Conservation (phyloP, 2,329 filamentous ascomycete species). For the Cercospora brassicicola region DNA sequence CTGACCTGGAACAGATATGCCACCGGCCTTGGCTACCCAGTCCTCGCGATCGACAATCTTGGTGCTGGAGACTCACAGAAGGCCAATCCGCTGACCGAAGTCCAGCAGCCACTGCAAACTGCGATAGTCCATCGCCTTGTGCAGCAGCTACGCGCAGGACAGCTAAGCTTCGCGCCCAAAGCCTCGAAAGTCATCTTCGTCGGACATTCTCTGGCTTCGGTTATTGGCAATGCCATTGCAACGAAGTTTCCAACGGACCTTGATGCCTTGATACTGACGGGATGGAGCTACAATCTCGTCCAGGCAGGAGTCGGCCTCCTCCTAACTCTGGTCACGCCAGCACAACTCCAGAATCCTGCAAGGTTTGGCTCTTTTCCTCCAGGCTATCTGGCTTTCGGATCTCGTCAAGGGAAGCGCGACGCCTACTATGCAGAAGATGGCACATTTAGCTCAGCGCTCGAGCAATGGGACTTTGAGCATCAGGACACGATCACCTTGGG, state of each 20-base stretch:
- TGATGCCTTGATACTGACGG: constrained; percentile 25
- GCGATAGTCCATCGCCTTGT: constrained; percentile 22
- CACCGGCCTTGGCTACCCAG: constrained; percentile 23
- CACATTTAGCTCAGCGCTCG: constrained; percentile 20
- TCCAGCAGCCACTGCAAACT: constrained; percentile 24
- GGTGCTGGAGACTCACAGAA: constrained; percentile 23
- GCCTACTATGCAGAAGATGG: constrained; percentile 23
- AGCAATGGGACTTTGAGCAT: constrained; percentile 24
- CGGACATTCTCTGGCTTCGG: constrained; percentile 22
- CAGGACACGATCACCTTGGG: constrained; percentile 26
- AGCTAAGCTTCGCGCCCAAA: constrained; percentile 16
- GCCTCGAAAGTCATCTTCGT: constrained; percentile 23
- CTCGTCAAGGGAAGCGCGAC: constrained; percentile 20
- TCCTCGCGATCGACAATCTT: constrained; percentile 26
- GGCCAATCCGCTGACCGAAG: constrained; percentile 22
- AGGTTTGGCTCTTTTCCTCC: constrained; percentile 20
- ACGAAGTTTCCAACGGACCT: constrained; percentile 25
- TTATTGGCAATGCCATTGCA: constrained; percentile 25
- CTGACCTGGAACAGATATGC: constrained; percentile 7
- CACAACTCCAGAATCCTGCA: constrained; percentile 22
- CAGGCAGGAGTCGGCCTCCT: constrained; percentile 20
- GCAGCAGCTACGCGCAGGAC: constrained; percentile 17
- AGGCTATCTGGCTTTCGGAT: constrained; percentile 24
- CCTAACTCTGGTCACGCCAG: constrained; percentile 18
- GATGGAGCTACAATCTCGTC: constrained; percentile 21